Evolutionary conservation across 2,329 filamentous ascomycete species (phyloP).

Genomic region (Zasmidium citrigriseum): DNA sequence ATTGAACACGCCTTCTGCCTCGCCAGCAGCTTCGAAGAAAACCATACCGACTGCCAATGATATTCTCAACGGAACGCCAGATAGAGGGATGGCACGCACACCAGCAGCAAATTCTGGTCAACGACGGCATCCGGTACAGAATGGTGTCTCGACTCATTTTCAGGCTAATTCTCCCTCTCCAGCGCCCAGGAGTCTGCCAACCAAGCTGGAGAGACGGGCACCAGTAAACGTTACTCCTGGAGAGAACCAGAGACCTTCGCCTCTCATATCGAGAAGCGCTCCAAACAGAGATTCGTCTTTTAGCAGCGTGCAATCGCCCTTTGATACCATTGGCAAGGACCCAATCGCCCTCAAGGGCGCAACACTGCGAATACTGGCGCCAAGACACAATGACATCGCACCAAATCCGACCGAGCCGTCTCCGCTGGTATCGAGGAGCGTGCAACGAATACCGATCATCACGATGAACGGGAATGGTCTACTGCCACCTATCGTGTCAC

Average conservation of each 20-base stretch:
- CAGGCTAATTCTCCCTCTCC: background rate
- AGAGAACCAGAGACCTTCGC: background rate
- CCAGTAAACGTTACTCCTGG: background rate
- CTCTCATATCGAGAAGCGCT: background rate
- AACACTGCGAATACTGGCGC: background rate
- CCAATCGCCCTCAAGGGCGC: background rate
- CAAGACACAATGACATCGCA: background rate
- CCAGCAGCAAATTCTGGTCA: background rate
- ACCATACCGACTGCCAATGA: background rate
- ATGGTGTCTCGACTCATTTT: background rate
- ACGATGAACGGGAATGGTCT: background rate
- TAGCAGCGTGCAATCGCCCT: constrained; percentile 1
- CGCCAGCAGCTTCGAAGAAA: constrained; percentile 4
- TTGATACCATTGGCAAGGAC: background rate
- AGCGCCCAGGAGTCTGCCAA: background rate
- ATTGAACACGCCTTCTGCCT: constrained; percentile 13
- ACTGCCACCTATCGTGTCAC: background rate
- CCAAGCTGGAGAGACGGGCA: constrained; percentile 2
- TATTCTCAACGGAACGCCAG: background rate
- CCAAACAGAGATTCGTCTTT: background rate
- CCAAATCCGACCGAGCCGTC: background rate
- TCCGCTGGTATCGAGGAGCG: background rate
- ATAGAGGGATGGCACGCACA: background rate
- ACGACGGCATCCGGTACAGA: background rate
- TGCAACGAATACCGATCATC: background rate